Evolutionary conservation across 2,329 filamentous ascomycete species (phyloP), one percentile per base, ranked within the genome.

Genomic region (Pezizomycotina sp.): DNA sequence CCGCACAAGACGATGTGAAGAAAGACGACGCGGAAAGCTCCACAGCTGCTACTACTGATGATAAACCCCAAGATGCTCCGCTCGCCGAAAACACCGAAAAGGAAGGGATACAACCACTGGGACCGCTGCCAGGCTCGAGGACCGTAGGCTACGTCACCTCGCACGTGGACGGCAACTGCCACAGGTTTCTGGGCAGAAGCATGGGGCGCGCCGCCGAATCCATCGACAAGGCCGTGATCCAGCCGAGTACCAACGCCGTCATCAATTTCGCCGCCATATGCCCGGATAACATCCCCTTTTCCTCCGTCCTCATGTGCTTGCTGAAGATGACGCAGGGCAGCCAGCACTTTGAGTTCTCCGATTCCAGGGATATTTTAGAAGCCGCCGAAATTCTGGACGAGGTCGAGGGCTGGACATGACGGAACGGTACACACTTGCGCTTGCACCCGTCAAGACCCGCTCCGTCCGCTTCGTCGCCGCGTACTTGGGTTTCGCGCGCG

Each of bases 201-300:
- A 40, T 44, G 41, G 18, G 10, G 7, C 36, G 36, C 5, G 41
- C 39, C 15, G 36, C 41, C 4, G 21, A 36, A 31, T n/a, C 13
- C 0, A 63, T 95, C 31, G 76, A 86, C 31, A 55, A 64, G 2
- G 61, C 66, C 1, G 80, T 77, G 15, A 64, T 95, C 23, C 65
- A 75, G 31, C 80, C 86, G 3, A 79, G 83, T 0, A 63, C 70
- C 1, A 56, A 65, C 16, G 65, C 82, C 2, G 62, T 92, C 21
- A 71, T 89, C 52, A 68, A 70, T 5, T 89, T 95, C 53, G 68
- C 78, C 1, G 67, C 69, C 2, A 89, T 86, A 53, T 92, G 92
- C 50, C 81, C 84, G 1, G 68, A 72, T 0, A 67, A 69, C 4
- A 84, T 80, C 0, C 81, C 84, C 0, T 77, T 95, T 48, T 77